These are phyloP conservation scores for Kazachstania viticola DNA, from an alignment of 805 yeast species.

Conservation along the genomic window DNA sequence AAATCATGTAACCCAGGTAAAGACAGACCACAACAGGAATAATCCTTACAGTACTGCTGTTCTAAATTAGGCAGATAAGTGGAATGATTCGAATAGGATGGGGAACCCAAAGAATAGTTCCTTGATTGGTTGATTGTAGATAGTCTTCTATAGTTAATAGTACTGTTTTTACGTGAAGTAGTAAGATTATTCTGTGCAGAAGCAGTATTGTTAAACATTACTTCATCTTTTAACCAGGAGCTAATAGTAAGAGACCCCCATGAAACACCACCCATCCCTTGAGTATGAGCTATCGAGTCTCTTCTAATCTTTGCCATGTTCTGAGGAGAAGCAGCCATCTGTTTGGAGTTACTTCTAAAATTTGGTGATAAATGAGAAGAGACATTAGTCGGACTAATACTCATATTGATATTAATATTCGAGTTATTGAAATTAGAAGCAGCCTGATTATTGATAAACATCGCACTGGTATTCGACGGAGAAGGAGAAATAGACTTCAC, in stretches of 20 bases:
- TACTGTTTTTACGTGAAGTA: neutral
- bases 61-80: slow-evolving; percentile 86
- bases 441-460: slow-evolving; percentile 1
- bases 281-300: slow-evolving; percentile 89
- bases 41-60: slow-evolving; percentile 93
- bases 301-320: slow-evolving; percentile 27
- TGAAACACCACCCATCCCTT: slow-evolving; percentile 94
- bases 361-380: too few relatives aligned
- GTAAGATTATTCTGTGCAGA: neutral
- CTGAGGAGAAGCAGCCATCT: slow-evolving; percentile 1
- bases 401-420: neutral
- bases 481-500: too few relatives aligned
- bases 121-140: slow-evolving; percentile 9
- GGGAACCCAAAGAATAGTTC: slow-evolving; percentile 35
- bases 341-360: too few relatives aligned
- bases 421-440: neutral
- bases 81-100: slow-evolving; percentile 40
- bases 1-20: slow-evolving; percentile 91
- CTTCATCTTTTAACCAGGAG: slow-evolving; percentile 92
- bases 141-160: slow-evolving; percentile 6
- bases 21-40: slow-evolving; percentile 87
- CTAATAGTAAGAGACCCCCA: slow-evolving; percentile 97
- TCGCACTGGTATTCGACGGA: slow-evolving; percentile 4
- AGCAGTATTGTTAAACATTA: slow-evolving; percentile 34
- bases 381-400: slow-evolving; percentile 4